phyloP scores from a whole-genome alignment of 2,329 filamentous ascomycete genomes.

The Pestalotiopsis sp. region DNA sequence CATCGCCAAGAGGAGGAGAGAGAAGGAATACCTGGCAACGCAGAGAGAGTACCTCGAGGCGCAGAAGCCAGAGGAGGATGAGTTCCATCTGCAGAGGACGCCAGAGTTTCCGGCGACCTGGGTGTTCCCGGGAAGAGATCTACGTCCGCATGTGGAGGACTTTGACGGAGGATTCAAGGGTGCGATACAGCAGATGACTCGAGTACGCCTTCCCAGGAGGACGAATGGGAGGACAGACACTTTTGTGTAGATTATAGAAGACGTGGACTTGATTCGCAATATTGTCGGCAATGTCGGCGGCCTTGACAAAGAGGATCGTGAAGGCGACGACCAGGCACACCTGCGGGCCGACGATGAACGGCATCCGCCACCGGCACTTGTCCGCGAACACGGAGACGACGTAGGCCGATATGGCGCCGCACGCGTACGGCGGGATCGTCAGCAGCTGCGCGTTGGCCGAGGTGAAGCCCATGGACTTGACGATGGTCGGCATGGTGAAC shows the following conservation, averaged over 20 bases:
- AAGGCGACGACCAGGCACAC: slow-evolving; percentile 37
- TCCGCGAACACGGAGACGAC: slow-evolving; percentile 38
- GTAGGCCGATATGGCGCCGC: slow-evolving; percentile 36
- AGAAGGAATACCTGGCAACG: background rate
- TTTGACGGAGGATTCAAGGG: no score
- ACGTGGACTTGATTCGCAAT: slow-evolving; percentile 26
- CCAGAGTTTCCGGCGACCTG: no score
- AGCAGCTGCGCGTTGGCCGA: slow-evolving; percentile 27
- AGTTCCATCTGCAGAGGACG: no score
- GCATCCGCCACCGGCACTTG: slow-evolving; percentile 40
- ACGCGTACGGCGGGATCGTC: slow-evolving; percentile 38
- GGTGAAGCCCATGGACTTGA: slow-evolving; percentile 37
- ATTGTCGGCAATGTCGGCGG: slow-evolving; percentile 39
- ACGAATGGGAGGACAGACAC: no score
- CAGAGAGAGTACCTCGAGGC: no score
- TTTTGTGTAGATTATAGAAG: no score
- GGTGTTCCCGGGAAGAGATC: no score
- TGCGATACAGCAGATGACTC: no score
- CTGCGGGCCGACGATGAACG: slow-evolving; percentile 39
- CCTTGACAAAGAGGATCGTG: slow-evolving; percentile 38
- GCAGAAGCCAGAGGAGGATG: no score
- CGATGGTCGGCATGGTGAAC: slow-evolving; percentile 33
- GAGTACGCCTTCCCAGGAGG: no score
- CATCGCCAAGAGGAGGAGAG: no score
- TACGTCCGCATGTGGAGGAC: no score